phyloP scores from a whole-genome alignment of 192 early-diverging fungal genomes.

The Chytriomyces hyalinus region DNA sequence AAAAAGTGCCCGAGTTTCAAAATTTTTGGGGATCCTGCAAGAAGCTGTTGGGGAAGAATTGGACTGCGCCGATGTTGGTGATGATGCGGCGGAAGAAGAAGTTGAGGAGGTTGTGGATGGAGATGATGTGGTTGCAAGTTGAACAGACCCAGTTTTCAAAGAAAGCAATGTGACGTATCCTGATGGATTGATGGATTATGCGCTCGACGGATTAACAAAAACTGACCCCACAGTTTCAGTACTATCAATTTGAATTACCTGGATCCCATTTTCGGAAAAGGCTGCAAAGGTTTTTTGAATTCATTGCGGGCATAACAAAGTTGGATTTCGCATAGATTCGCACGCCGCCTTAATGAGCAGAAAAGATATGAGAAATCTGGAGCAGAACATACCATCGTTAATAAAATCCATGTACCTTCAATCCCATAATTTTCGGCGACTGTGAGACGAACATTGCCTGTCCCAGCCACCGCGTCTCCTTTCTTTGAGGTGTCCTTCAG shows the following conservation, averaged over 20 bases:
- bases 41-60: neutral
- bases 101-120: neutral
- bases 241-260: neutral
- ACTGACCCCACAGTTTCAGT: too few species aligned
- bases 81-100: too few species aligned
- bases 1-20: conserved; percentile 13
- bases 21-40: neutral
- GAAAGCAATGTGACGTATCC: conserved; percentile 19
- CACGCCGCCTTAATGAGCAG: neutral
- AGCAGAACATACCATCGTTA: neutral
- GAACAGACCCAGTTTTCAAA: neutral
- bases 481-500: too few species aligned
- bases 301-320: conserved; percentile 14
- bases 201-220: too few species aligned
- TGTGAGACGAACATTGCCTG: neutral
- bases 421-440: conserved; percentile 23
- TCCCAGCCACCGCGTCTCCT: neutral
- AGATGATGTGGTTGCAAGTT: neutral
- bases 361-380: neutral
- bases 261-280: conserved; percentile 17
- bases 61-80: neutral
- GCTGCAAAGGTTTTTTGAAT: neutral
- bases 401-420: conserved; percentile 4
- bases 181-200: too few species aligned
- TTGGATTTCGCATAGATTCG: conserved; percentile 20